Evolutionary conservation across 2,329 filamentous ascomycete genomes (phyloP).

Genomic region (Scytalidium sp.): DNA sequence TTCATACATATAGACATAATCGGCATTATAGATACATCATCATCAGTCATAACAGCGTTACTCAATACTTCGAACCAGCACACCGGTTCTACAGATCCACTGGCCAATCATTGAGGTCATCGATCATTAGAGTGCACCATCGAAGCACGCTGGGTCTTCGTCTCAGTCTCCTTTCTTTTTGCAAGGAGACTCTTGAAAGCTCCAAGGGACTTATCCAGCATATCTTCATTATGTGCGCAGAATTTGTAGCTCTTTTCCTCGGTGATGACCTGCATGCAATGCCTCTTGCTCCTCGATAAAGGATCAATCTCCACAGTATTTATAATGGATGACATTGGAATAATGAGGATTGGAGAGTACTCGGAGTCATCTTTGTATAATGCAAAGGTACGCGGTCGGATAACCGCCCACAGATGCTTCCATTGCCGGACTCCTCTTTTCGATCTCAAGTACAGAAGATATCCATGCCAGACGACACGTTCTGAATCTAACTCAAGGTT

Average conservation of each 20-base stretch:
- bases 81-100: background rate
- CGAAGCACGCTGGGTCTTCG: conserved; percentile 1
- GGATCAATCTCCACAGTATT: conserved; percentile 92
- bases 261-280: conserved; percentile 89
- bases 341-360: conserved; percentile 80
- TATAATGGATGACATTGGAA: conserved; percentile 75
- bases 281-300: conserved; percentile 76
- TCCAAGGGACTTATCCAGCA: conserved; percentile 78
- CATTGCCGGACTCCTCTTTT: conserved; percentile 85
- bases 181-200: conserved; percentile 84
- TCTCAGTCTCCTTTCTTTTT: conserved; percentile 56
- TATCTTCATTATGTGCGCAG: conserved; percentile 76
- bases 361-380: conserved; percentile 93
- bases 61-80: background rate
- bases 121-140: background rate
- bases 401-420: conserved; percentile 92
- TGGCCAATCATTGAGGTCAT: background rate
- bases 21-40: background rate
- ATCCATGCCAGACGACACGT: conserved; percentile 90
- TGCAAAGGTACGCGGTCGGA: conserved; percentile 79
- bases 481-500: conserved; percentile 66
- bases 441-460: conserved; percentile 79
- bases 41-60: background rate
- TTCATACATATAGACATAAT: background rate
- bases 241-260: conserved; percentile 85